Conservation (phyloP, 2,329 filamentous ascomycete species). For the Fusarium sp. region DNA sequence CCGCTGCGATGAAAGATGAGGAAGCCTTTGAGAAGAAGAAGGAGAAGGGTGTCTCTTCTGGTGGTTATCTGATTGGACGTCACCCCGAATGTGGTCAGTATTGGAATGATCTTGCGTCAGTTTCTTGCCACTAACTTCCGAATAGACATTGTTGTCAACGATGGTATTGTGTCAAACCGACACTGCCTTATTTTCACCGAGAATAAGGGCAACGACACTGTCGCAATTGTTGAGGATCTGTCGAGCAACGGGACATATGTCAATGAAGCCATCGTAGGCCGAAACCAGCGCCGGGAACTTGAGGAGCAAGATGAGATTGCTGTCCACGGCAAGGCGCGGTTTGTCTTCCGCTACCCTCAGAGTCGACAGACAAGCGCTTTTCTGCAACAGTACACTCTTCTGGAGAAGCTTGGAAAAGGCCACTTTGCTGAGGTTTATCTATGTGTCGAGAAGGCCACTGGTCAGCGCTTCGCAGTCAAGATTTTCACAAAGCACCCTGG, state of each 20-base stretch:
- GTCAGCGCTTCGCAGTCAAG: slow-evolving; percentile 90
- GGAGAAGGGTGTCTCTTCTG: slow-evolving; percentile 71
- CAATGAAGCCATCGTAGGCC: slow-evolving; percentile 89
- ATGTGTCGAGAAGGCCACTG: slow-evolving; percentile 86
- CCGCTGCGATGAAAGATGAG: slow-evolving; percentile 65
- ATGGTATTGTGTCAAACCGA: slow-evolving; percentile 87
- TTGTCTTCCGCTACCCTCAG: slow-evolving; percentile 91
- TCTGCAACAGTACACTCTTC: slow-evolving; percentile 84
- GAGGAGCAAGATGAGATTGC: slow-evolving; percentile 92
- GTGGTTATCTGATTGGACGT: slow-evolving; percentile 90
- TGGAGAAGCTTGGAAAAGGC: slow-evolving; percentile 90
- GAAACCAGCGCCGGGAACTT: slow-evolving; percentile 90
- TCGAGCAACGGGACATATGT: slow-evolving; percentile 98
- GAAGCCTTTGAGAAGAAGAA: slow-evolving; percentile 73
- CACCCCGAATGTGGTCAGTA: slow-evolving; percentile 91
- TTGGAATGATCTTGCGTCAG: neutral
- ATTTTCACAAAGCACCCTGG: slow-evolving; percentile 88
- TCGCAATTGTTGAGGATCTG: slow-evolving; percentile 88
- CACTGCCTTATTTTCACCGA: slow-evolving; percentile 78
- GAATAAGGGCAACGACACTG: slow-evolving; percentile 68
- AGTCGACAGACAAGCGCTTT: slow-evolving; percentile 81
- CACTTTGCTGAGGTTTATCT: slow-evolving; percentile 96
- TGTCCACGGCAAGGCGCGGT: slow-evolving; percentile 85
- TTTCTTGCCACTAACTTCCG: slow-evolving; percentile 14
- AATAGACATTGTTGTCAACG: slow-evolving; percentile 77